These are phyloP conservation scores for Phragmites australis DNA, from an alignment of 176 grass and related monocot species.

Conservation along the genomic window DNA sequence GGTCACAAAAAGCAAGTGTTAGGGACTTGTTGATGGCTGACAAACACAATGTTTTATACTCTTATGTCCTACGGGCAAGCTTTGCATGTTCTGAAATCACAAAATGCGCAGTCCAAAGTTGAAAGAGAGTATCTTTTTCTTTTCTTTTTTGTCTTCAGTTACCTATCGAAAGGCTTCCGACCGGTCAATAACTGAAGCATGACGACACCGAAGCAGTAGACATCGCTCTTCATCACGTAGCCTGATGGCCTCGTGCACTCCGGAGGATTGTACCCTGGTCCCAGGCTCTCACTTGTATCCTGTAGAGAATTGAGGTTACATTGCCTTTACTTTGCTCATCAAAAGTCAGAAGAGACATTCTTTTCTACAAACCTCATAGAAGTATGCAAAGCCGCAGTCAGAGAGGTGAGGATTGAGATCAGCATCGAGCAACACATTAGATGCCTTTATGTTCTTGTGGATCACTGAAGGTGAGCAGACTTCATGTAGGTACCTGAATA, in stretches of 20 bases:
- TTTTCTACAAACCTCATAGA: conserved; percentile 75
- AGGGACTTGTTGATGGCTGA: too few relatives aligned
- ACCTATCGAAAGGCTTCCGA: conserved; percentile 80
- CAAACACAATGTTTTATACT: too few relatives aligned
- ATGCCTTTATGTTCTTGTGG: conserved; percentile 90
- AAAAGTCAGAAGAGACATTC: background rate
- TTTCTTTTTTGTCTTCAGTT: background rate
- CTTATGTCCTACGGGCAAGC: background rate
- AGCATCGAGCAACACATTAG: conserved; percentile 82
- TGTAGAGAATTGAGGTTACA: conserved; percentile 28
- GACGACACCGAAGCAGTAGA: conserved; percentile 78
- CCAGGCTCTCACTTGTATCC: conserved; percentile 76
- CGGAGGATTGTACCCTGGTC: conserved; percentile 71
- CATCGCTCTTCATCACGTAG: conserved; percentile 79
- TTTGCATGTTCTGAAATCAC: conserved; percentile 19
- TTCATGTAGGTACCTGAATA: conserved; percentile 88
- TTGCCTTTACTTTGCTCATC: conserved; percentile 1
- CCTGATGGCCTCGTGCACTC: conserved; percentile 63
- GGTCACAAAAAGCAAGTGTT: background rate
- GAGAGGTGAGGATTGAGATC: conserved; percentile 77
- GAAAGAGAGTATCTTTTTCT: background rate
- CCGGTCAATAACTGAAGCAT: conserved; percentile 94
- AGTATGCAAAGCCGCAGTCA: conserved; percentile 65
- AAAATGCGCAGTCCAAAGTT: conserved; percentile 6
- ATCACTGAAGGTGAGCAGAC: conserved; percentile 73